phyloP scores from a whole-genome alignment of 2,329 filamentous ascomycete species.

The Pyricularia sp. region DNA sequence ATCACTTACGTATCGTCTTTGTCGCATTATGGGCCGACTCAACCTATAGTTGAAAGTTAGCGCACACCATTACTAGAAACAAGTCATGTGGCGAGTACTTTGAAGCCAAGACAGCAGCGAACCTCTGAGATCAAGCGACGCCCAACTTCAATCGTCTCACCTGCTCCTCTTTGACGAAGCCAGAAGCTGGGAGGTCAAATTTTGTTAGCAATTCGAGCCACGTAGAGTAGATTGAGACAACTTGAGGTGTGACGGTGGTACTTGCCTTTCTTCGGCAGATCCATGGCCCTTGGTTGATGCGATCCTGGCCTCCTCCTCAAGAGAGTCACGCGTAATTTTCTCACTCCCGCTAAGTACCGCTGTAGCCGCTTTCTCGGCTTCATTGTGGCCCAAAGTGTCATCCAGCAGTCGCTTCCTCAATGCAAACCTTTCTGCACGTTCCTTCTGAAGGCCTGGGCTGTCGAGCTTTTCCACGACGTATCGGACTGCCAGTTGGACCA shows the following conservation, averaged over 20 bases:
- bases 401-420: constrained; percentile 73
- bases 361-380: constrained; percentile 37
- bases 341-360: constrained; percentile 41
- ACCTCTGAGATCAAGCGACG: constrained; percentile 43
- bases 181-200: constrained; percentile 38
- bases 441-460: constrained; percentile 76
- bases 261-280: constrained; percentile 42
- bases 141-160: constrained; percentile 48
- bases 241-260: background rate
- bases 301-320: constrained; percentile 54
- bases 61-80: background rate
- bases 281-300: constrained; percentile 39
- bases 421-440: constrained; percentile 69
- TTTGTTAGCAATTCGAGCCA: background rate
- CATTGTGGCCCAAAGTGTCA: constrained; percentile 55
- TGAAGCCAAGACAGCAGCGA: constrained; percentile 6
- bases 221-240: background rate
- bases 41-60: background rate
- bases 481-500: constrained; percentile 62
- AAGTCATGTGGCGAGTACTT: background rate
- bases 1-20: background rate
- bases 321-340: constrained; percentile 52
- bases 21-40: constrained; percentile 1
- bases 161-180: constrained; percentile 48
- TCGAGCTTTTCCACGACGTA: constrained; percentile 72